Base-by-base conservation (phyloP, 805 yeast genomes). In the Candida nemodendra region DNA sequence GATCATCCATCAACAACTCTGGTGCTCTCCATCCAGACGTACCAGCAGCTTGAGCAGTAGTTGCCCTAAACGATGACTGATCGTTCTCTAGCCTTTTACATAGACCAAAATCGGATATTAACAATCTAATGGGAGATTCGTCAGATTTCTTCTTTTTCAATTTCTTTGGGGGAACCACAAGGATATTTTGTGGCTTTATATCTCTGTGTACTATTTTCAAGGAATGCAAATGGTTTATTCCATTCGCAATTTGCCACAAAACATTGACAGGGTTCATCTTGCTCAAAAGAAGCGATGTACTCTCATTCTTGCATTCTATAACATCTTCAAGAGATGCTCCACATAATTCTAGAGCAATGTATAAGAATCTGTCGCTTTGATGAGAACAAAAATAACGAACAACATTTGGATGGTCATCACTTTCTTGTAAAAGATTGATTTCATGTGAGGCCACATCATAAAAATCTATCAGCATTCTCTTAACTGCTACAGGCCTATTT, bases 21-120 rank as follows among this genome's bases (percentile, higher is more conserved):
- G 99, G 99, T 0, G 99, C 98, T 51, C 97, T 75, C 99, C 99
- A 93, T 3, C 99, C 99, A 3, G 93, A 78, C 0, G 99, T 93
- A 2, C 99, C 99, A 0, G 97, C 95, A 14, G 95, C 95, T 53
- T 88, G 81, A 23, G 87, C 89, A 0, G 93, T 82, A 0, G 96
- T 91, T 0, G 96, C 95, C 45, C 91, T 74, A 61, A 91, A 91
- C 2, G 96, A 86, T 2, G 95, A 84, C 61, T 93, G 96, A 51
- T 89, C 98, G 12, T 81, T 78, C 45, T 93, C 99, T 35, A 93
- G 66, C 55, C 84, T 85, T 57, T 91, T 90, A 59, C 99, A 93
- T 7, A 93, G 72, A 0, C 99, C 99, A 66, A 93, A 93, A 62
- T 93, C 99, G 1, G 97, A 89, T 18, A 93, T 90, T 32, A 93